Evolutionary conservation across 139 green algal species (phyloP).

Genomic region (Tetradesmus lagerheimii): DNA sequence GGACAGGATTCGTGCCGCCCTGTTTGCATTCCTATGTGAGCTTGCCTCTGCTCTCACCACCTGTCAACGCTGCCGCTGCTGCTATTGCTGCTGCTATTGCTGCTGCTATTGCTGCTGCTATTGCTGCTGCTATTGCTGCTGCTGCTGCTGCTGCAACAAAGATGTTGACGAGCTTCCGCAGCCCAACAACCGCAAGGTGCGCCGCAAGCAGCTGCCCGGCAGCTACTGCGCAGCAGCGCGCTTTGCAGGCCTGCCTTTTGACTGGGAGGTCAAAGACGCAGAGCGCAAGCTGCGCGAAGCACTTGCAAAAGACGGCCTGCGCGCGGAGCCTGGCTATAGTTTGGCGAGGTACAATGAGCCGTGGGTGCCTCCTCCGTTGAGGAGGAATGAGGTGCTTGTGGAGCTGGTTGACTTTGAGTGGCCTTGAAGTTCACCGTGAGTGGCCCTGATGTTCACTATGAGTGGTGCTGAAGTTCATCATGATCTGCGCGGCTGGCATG

Average conservation of each 20-base stretch:
- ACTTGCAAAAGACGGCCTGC: constrained; percentile 49
- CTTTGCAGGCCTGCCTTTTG: constrained; percentile 66
- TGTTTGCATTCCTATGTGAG: too few species aligned
- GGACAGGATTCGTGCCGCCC: too few species aligned
- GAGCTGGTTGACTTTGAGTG: constrained; percentile 63
- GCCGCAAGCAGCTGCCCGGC: constrained; percentile 51
- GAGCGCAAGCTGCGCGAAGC: constrained; percentile 53
- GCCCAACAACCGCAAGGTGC: constrained; percentile 24
- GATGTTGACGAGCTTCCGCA: constrained; percentile 17
- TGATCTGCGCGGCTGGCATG: not conserved
- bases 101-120: not conserved
- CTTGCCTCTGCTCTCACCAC: too few species aligned
- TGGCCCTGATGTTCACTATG: too few species aligned
- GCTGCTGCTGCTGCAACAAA: not conserved
- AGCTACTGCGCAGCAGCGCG: constrained; percentile 39
- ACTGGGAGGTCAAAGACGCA: constrained; percentile 56
- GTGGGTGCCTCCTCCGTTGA: constrained; percentile 59
- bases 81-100: too few species aligned
- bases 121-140: not conserved
- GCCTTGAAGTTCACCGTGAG: not conserved
- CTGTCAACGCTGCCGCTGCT: too few species aligned
- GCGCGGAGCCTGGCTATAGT: constrained; percentile 46
- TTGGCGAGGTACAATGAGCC: constrained; percentile 89
- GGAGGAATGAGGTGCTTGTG: constrained; percentile 88
- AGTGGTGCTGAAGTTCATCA: too few species aligned